Base-by-base conservation (phyloP, 1,139 yeast species). In the Nakaseomyces nivariensis region DNA sequence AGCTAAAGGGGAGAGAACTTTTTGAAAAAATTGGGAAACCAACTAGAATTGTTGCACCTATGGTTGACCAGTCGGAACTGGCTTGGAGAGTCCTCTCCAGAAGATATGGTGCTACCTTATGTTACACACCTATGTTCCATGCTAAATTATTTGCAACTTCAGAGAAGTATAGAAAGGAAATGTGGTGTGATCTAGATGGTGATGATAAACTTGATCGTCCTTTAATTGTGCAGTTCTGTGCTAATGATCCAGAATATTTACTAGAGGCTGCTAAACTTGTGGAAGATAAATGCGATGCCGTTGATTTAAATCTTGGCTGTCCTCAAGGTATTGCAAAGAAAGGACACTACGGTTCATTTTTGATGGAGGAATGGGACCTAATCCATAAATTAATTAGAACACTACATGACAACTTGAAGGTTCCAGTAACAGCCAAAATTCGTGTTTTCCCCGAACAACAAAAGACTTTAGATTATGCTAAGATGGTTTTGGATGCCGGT, bases 71-170 rank as follows among this genome's bases (percentile, higher is more conserved):
- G 58, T 82, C 92, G 3, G 98, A 94, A 62, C 74, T 92, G 32
- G 98, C 96, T 1, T 94, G 98, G 97, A 76, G 99, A 58, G 77
- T 88, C 17, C 70, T 94, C 22, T 86, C 96, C 2, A 75, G 97
- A 53, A 74, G 78, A 55, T 84, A 90, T 62, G 99, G 98, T 1
- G 98, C 98, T 0, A 87, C 90, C 4, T 71, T 94, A 41, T 88
- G 97, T 61, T 94, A 90, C 61, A 87, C 98, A 0, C 98, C 99
- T 2, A 94, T 94, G 99, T 78, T 85, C 58, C 97, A 94, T 67
- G 96, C 98, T 4, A 75, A 90, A 48, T 71, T 89, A 40, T 94
- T 94, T 70, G 94, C 95, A 27, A 85, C 86, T 2, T 85, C 84
- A 49, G 85, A 81, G 52, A 85, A 85, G 60, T 92, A 92, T 64